Evolutionary conservation across 2,329 filamentous ascomycete species (phyloP).

Genomic region (Aspergillus viridinutans): DNA sequence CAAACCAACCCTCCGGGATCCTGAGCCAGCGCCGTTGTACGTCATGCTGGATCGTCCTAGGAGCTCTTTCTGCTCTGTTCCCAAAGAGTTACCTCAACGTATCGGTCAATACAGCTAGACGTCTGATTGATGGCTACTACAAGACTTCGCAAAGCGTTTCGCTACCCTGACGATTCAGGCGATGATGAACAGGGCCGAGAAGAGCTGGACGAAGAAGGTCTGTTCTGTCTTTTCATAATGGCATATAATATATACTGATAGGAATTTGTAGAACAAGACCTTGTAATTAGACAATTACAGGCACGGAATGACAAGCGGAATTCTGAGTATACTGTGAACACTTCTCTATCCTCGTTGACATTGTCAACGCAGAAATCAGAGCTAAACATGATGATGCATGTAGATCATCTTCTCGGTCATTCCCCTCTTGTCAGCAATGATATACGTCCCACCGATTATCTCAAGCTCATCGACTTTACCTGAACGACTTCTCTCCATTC

Average conservation of each 20-base stretch:
- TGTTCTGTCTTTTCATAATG: constrained; percentile 5
- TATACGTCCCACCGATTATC: constrained; percentile 32
- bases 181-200: constrained; percentile 53
- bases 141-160: constrained; percentile 71
- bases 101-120: not conserved
- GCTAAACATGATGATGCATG: constrained; percentile 2
- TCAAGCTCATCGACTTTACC: constrained; percentile 13
- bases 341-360: not conserved
- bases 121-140: constrained; percentile 46
- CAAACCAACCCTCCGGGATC: constrained; percentile 15
- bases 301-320: constrained; percentile 37
- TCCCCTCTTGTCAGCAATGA: constrained; percentile 27
- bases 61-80: not conserved
- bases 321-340: constrained; percentile 37
- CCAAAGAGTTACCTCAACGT: not conserved
- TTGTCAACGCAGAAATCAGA: not conserved
- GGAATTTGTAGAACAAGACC: constrained; percentile 37
- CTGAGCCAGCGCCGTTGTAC: not conserved
- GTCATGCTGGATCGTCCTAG: not conserved
- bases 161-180: constrained; percentile 62
- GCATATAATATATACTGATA: constrained; percentile 2
- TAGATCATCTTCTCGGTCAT: constrained; percentile 35
- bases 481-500: constrained; percentile 26
- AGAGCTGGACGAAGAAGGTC: constrained; percentile 73
- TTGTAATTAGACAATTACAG: constrained; percentile 34